Conservation (phyloP, 1,284 basidiomycete genomes). For the Bjerkandera adusta region DNA sequence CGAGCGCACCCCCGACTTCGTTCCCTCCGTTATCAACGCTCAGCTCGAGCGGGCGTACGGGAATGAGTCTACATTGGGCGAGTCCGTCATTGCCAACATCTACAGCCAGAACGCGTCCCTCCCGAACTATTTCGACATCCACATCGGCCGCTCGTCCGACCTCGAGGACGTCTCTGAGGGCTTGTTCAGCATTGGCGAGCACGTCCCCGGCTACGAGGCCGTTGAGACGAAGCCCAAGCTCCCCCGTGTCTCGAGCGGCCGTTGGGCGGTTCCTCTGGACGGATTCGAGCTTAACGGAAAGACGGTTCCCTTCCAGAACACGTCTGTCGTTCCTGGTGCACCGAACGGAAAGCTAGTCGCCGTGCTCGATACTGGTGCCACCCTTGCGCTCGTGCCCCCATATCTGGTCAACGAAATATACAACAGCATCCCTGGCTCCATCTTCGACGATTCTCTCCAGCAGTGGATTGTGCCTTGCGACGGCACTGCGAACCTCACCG, state of each 20-base stretch:
- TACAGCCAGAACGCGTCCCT: conserved; percentile 31
- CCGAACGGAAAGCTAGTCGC: conserved; percentile 43
- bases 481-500: conserved; percentile 20
- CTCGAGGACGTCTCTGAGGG: conserved; percentile 22
- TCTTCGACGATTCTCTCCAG: conserved; percentile 7
- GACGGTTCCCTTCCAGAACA: conserved; percentile 10
- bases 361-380: conserved; percentile 74
- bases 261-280: conserved; percentile 22
- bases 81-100: conserved; percentile 24
- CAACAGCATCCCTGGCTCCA: conserved; percentile 47
- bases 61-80: conserved; percentile 19
- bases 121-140: conserved; percentile 29
- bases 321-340: conserved; percentile 32
- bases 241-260: conserved; percentile 33
- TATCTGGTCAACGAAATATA: conserved; percentile 49
- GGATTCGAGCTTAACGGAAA: conserved; percentile 12
- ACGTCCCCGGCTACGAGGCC: conserved; percentile 9
- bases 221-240: conserved; percentile 32
- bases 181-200: conserved; percentile 35
- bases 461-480: conserved; percentile 29
- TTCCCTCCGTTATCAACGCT: too few species aligned
- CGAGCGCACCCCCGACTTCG: conserved; percentile 29
- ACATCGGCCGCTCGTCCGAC: conserved; percentile 19
- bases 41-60: conserved; percentile 59
- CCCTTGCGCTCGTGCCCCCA: conserved; percentile 59